phyloP scores from a whole-genome alignment of 768 basidiomycete species.

The Ephemerocybe angulata region DNA sequence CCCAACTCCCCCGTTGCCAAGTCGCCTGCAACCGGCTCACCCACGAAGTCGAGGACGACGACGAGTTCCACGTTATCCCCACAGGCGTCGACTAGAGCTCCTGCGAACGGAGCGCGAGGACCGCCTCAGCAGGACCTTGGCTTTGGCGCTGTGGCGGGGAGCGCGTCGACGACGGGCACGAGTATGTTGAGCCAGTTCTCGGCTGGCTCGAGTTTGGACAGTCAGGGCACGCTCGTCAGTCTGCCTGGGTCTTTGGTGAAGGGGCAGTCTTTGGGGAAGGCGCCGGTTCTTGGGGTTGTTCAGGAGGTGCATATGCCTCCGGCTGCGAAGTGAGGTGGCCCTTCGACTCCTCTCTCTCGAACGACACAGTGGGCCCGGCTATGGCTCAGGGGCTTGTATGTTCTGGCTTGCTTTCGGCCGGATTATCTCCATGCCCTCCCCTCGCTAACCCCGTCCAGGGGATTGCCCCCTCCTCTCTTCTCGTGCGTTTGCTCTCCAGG shows the following conservation, averaged over 20 bases:
- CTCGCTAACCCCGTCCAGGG: too few species aligned
- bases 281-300: neutral
- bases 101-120: neutral
- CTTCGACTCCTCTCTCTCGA: neutral
- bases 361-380: too few species aligned
- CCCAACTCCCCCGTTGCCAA: neutral
- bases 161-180: neutral
- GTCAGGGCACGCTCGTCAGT: slow-evolving; percentile 5
- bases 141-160: neutral
- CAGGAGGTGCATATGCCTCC: neutral
- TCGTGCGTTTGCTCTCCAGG: too few species aligned
- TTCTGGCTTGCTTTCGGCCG: too few species aligned
- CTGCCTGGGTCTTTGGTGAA: neutral
- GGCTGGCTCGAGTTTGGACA: neutral
- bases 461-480: too few species aligned
- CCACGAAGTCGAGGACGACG: neutral
- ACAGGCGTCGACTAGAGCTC: too few species aligned
- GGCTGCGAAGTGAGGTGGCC: neutral
- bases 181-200: neutral
- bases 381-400: too few species aligned
- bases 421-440: too few species aligned
- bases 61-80: too few species aligned
- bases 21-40: neutral
- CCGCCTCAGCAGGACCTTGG: neutral
- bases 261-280: neutral